Evolutionary conservation across 176 grass and related monocot species (phyloP), one percentile per base, ranked within the genome.

Genomic region (Areca catechu): DNA sequence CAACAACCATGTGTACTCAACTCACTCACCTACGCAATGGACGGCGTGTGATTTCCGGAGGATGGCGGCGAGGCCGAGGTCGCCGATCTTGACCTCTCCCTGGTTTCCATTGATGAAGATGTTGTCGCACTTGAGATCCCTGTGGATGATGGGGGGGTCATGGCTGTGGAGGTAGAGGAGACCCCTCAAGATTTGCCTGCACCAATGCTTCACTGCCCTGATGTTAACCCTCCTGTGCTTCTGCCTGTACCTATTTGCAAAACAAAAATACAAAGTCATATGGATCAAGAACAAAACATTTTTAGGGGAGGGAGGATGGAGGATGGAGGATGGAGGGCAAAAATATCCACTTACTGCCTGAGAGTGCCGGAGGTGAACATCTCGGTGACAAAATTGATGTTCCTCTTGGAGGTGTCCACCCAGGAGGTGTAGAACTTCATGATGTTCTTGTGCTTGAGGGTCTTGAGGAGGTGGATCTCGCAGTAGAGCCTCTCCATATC

Each of bases 361-460:
- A 98, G 87, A 24, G 93, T 98, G 62, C 93, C 93, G 21, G 93
- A 98, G 43, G 83, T 89, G 81, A 98, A 98, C 87, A 98, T 88
- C 67, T 98, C 93, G 19, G 93, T 98, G 81, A 98, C 78, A 75
- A 98, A 98, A 71, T 98, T 98, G 87, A 92, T 91, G 87, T 98
- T 85, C 50, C 78, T 83, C 48, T 61, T 62, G 20, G 87, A 70
- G 78, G 68, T 59, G 62, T 98, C 93, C 23, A 98, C 87, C 93
- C 93, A 98, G 19, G 87, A 98, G 20, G 87, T 81, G 62, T 92
- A 85, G 73, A 98, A 98, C 65, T 98, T 84, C 78, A 98, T 92
- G 62, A 98, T 88, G 81, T 98, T 98, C 54, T 65, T 77, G 84
- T 98, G 93, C 68, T 82, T 84, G 72, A 98, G 76, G 27, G 87